Conservation (phyloP, 805 yeast species). For the Metschnikowia similis region DNA sequence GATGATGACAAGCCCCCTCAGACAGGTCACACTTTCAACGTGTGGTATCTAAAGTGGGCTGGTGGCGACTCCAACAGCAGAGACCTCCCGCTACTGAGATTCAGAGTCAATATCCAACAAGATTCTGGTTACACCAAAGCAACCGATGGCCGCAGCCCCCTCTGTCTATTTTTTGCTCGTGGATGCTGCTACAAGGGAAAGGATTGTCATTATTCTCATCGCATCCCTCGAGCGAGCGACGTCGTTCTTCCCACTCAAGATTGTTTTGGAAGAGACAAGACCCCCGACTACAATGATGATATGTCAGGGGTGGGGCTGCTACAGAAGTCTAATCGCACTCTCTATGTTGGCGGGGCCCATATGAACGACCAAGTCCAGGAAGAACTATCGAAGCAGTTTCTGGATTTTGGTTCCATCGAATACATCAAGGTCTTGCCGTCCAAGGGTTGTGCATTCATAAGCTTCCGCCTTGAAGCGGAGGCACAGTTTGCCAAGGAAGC, state of each 20-base stretch:
- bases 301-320: constrained; percentile 93
- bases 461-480: constrained; percentile 58
- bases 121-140: constrained; percentile 81
- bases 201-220: constrained; percentile 71
- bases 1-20: constrained; percentile 69
- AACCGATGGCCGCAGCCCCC: constrained; percentile 42
- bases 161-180: constrained; percentile 83
- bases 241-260: constrained; percentile 61
- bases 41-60: constrained; percentile 90
- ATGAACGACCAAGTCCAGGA: constrained; percentile 38
- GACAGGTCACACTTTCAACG: constrained; percentile 73
- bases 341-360: constrained; percentile 65
- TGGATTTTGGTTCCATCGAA: constrained; percentile 73
- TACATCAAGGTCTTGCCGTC: constrained; percentile 56
- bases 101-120: constrained; percentile 50
- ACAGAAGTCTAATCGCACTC: constrained; percentile 60
- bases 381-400: constrained; percentile 43
- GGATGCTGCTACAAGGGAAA: constrained; percentile 82
- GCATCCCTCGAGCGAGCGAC: constrained; percentile 65
- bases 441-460: constrained; percentile 75
- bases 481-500: constrained; percentile 97
- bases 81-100: constrained; percentile 48
- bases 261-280: constrained; percentile 90
- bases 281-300: constrained; percentile 78
- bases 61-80: constrained; percentile 54